Evolutionary conservation across 306 rosid species (phyloP), one percentile per base, ranked within the genome.

Genomic region (Inga oerstediana): DNA sequence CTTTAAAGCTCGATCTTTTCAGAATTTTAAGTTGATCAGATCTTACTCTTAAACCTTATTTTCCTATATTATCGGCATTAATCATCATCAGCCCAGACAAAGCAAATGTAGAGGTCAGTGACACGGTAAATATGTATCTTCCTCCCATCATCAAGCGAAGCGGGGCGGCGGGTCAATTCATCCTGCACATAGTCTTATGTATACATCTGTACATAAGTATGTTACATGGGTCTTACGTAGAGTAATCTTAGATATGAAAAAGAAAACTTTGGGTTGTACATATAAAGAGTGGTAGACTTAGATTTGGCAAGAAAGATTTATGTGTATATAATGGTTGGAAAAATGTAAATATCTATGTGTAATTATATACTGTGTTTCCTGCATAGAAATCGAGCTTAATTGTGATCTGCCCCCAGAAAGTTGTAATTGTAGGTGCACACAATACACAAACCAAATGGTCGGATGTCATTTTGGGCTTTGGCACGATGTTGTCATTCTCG

Each of bases 1-100:
- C 66, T 92, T 95, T 86, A 92, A 92, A 86, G 88, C 92, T 76
- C 87, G 92, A 86, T 91, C 85, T 84, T 88, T 92, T 72, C 97
- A 95, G 84, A 87, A 76, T 88, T 90, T 89, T 82, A 91, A 91
- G 76, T 66, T 88, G 88, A 81, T 93, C 86, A 91, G 92, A 89
- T 91, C 98, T 61, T 93, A 91, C 84, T 90, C 97, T 70, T 96
- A 76, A 87, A 74, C 49, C 81, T 81, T 54, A 59, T 71, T 79
- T 73, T 52, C 82, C 82, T 77, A 80, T 64, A 83, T 71, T 82
- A 85, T 79, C 80, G 46, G 83, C 87, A 76, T 48, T n/a, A 59
- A 72, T 72, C 58, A 72, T 44, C 75, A 22, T 71, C 75, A 43
- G 32, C 75, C 75, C 48, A 43, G 56, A 24, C 76, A 46, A 72